Conservation (phyloP, 495 filamentous ascomycete genomes). For the Penicillium tannophilum region DNA sequence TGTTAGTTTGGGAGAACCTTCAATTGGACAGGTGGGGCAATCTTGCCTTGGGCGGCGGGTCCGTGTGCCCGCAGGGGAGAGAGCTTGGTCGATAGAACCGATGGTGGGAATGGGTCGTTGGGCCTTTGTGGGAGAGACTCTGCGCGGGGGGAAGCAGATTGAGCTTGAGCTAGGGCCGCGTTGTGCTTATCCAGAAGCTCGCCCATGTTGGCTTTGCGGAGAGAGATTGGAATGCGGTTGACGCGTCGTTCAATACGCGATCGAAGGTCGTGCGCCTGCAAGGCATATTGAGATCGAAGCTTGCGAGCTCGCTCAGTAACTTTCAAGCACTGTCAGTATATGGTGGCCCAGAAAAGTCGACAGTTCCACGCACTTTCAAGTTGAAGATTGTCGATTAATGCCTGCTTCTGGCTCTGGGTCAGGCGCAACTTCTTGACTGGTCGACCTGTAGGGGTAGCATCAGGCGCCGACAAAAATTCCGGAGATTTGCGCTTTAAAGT, state of each 20-base stretch:
- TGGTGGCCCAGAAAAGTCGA: background rate
- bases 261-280: constrained; percentile 81
- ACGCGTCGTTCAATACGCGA: constrained; percentile 91
- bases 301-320: constrained; percentile 92
- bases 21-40: background rate
- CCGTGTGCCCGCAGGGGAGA: constrained; percentile 37
- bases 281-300: constrained; percentile 84
- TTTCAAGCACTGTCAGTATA: constrained; percentile 32
- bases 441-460: constrained; percentile 54
- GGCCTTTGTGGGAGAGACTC: constrained; percentile 33
- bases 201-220: constrained; percentile 81
- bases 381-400: constrained; percentile 88
- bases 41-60: constrained; percentile 66
- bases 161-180: constrained; percentile 29
- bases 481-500: constrained; percentile 64
- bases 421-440: constrained; percentile 65
- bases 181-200: constrained; percentile 69
- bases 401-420: constrained; percentile 79
- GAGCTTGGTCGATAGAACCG: constrained; percentile 31
- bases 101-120: constrained; percentile 33
- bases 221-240: constrained; percentile 81
- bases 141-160: constrained; percentile 33
- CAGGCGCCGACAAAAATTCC: constrained; percentile 33
- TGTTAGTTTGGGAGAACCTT: constrained; percentile 16
- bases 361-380: constrained; percentile 73